These are phyloP conservation scores for Phaeoacremonium minimum DNA, from an alignment of 2,329 filamentous ascomycete species.

Conservation along the genomic window DNA sequence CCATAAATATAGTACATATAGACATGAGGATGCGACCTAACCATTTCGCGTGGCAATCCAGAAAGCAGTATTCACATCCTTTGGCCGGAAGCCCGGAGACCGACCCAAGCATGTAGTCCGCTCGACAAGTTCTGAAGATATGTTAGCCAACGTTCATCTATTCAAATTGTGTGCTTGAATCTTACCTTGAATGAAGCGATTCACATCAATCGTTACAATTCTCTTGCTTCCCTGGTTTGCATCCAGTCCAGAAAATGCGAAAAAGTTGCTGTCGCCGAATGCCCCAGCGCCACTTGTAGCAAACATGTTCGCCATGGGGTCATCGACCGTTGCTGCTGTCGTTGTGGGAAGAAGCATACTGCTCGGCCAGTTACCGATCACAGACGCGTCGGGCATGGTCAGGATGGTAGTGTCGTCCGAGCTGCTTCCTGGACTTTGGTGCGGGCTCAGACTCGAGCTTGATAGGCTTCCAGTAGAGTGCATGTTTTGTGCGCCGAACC, in stretches of 20 bases:
- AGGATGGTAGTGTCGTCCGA: background rate
- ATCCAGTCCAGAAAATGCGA: background rate
- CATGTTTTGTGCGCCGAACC: background rate
- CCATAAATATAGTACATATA: no score
- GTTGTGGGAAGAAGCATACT: no score
- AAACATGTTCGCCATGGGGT: background rate
- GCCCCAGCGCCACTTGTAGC: background rate
- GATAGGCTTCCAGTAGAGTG: background rate
- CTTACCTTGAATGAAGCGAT: constrained; percentile 19
- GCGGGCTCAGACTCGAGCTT: no score
- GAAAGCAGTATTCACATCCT: constrained; percentile 23
- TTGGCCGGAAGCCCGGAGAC: constrained; percentile 21
- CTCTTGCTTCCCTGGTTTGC: constrained; percentile 6
- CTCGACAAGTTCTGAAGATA: constrained; percentile 22
- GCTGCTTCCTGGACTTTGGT: no score
- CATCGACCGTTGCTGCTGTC: background rate
- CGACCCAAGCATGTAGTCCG: constrained; percentile 22
- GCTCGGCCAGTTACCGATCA: no score
- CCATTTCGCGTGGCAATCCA: constrained; percentile 11
- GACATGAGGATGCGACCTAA: no score
- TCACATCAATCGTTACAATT: constrained; percentile 18
- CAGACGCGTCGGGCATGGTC: background rate
- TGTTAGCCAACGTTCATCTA: background rate
- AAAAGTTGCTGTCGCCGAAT: background rate
- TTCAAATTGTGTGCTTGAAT: background rate